Percentiles rank a stretch among this genome's conserved stretches.
These are phyloP conservation scores for Piloderma croceum DNA, from an alignment of 768 basidiomycete species.

Conservation along the genomic window DNA sequence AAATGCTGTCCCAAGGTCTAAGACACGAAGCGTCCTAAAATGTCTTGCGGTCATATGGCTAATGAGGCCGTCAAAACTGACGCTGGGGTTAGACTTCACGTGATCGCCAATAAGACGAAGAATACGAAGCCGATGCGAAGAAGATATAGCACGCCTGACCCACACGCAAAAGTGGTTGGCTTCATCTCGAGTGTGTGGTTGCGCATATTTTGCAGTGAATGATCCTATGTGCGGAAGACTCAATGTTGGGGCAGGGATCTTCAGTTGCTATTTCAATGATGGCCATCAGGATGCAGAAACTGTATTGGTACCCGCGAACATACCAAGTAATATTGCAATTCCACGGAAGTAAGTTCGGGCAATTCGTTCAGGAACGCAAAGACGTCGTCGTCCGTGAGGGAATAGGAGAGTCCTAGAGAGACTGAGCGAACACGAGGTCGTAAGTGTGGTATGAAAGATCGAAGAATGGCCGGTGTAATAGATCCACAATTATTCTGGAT, in stretches of 20 bases:
- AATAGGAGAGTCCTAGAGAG: slow-evolving; percentile 53
- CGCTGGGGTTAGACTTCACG: not conserved
- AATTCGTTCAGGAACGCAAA: slow-evolving; percentile 42
- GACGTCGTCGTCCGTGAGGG: slow-evolving; percentile 48
- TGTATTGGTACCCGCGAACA: slow-evolving; percentile 9
- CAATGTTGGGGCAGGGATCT: not conserved
- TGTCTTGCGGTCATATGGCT: not conserved
- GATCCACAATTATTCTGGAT: slow-evolving; percentile 56
- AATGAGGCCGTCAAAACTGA: not conserved
- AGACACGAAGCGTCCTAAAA: not conserved
- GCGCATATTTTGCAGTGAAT: slow-evolving; percentile 21
- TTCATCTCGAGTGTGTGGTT: not conserved
- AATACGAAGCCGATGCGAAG: not conserved
- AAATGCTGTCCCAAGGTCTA: not conserved
- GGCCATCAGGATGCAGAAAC: not conserved
- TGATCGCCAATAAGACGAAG: not conserved
- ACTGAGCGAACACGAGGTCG: slow-evolving; percentile 30
- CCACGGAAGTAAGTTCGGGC: slow-evolving; percentile 31
- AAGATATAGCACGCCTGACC: not conserved
- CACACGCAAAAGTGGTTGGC: not conserved
- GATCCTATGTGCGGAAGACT: slow-evolving; percentile 23
- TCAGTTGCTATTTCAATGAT: not conserved
- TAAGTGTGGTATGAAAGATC: slow-evolving; percentile 35
- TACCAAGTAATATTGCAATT: slow-evolving; percentile 50
- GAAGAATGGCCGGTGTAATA: slow-evolving; percentile 55